Evolutionary conservation across 306 rosid genomes (phyloP).

Genomic region (Cicer bijugum): DNA sequence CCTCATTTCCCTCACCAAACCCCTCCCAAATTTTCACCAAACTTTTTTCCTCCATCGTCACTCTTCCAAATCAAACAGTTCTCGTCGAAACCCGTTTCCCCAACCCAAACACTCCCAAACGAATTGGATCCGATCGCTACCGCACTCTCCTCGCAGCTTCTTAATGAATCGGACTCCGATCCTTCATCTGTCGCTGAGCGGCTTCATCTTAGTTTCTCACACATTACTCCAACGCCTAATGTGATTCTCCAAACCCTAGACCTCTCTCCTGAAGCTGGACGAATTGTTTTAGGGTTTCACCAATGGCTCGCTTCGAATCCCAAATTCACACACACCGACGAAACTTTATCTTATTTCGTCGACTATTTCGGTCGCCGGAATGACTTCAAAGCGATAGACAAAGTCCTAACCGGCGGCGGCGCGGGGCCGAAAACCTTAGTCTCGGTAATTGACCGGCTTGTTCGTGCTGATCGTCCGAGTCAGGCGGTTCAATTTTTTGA

Average conservation of each 20-base stretch:
- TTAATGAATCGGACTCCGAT: constrained; percentile 55
- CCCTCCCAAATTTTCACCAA: constrained; percentile 30
- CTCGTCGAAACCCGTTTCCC: constrained; percentile 46
- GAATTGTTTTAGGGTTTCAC: constrained; percentile 62
- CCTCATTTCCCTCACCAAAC: constrained; percentile 22
- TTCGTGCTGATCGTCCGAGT: constrained; percentile 63
- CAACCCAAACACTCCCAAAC: not conserved
- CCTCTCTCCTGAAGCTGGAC: constrained; percentile 68
- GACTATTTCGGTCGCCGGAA: constrained; percentile 73
- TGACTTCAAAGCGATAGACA: constrained; percentile 76
- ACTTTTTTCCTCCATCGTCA: constrained; percentile 37
- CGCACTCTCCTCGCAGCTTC: constrained; percentile 64
- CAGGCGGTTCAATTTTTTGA: constrained; percentile 72
- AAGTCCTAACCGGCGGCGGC: constrained; percentile 48
- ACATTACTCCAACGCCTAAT: constrained; percentile 57
- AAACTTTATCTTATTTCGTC: constrained; percentile 64
- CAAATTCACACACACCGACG: constrained; percentile 65
- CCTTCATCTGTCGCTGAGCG: constrained; percentile 61
- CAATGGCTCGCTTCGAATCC: constrained; percentile 64
- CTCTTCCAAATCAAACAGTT: constrained; percentile 47
- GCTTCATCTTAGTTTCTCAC: constrained; percentile 71
- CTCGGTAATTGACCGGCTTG: constrained; percentile 64
- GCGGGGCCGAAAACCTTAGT: constrained; percentile 62
- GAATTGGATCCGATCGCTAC: constrained; percentile 53
- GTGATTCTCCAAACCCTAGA: constrained; percentile 60